Evolutionary conservation across 352 stramenopile species (phyloP), one percentile per base, ranked within the genome.

Genomic region (Pythium biforme): DNA sequence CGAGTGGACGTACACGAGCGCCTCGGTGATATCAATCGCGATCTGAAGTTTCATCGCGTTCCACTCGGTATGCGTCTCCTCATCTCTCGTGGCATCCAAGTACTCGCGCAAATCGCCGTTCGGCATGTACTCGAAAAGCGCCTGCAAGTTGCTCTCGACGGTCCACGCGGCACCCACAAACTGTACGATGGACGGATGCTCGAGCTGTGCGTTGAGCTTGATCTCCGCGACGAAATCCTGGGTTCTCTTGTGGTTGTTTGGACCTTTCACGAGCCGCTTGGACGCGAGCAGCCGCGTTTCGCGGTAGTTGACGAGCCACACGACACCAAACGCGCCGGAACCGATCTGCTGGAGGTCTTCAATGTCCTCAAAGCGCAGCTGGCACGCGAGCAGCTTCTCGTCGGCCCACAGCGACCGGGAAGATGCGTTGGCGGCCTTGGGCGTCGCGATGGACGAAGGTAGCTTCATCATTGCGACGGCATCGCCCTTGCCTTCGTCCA

Each of bases 131-230:
- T 90, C 80, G 43, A 89, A 88, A 2, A 92, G 55, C 14, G 72
- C 76, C 39, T 89, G 76, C 2, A 92, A 37, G 20, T 90, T 72
- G 4, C 58, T 73, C 53, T 83, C 68, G 20, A 78, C 69, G 2
- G 66, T 86, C 81, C 81, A 90, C 1, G 82, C 86, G 6, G 73
- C 81, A 2, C 84, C 84, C 2, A 92, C 59, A 11, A 95, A 71
- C 39, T 70, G 66, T 5, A 95, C 68, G 60, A 95, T 82, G 27
- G 73, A 76, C 14, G 81, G 74, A 25, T 93, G 84, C 11, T 86
- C 70, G 7, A 94, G 69, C 26, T 64, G 56, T 0, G 78, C 66
- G 2, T 84, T 69, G 48, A 95, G 69, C 41, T 88, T 89, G 69
- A 92, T 88, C 59, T 95, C 86, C 7, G 63, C 66, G 14, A 89